Percentiles rank a stretch among this genome's conserved stretches.
These are phyloP conservation scores for Amanita pseudoporphyria DNA, from an alignment of 768 basidiomycete genomes.

Conservation along the genomic window DNA sequence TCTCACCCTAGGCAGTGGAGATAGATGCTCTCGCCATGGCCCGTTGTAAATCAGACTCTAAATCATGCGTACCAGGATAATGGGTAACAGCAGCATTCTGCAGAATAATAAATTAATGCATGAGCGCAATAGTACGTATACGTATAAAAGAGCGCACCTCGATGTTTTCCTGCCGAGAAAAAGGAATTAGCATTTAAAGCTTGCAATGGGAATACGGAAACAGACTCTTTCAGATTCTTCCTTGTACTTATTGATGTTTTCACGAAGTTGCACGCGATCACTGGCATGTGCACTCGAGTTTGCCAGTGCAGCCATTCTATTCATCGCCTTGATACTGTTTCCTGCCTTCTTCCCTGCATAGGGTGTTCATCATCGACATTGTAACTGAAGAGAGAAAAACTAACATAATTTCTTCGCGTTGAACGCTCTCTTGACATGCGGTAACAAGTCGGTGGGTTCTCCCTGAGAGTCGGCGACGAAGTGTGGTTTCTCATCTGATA, in stretches of 20 bases:
- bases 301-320: slow-evolving; percentile 61
- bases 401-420: slow-evolving; percentile 80
- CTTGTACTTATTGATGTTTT: slow-evolving; percentile 60
- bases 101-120: neutral
- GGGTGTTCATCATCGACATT: slow-evolving; percentile 4
- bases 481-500: slow-evolving; percentile 59
- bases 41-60: neutral
- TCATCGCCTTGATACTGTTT: slow-evolving; percentile 77
- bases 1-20: neutral
- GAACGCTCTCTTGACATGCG: slow-evolving; percentile 83
- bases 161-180: slow-evolving; percentile 1
- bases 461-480: slow-evolving; percentile 60
- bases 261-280: slow-evolving; percentile 41
- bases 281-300: slow-evolving; percentile 25
- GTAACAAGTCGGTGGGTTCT: slow-evolving; percentile 68
- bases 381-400: slow-evolving; percentile 18
- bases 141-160: neutral
- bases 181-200: neutral
- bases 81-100: slow-evolving; percentile 6
- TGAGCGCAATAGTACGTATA: neutral
- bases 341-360: slow-evolving; percentile 79
- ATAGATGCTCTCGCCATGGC: slow-evolving; percentile 7
- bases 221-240: slow-evolving; percentile 61
- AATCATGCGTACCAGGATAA: slow-evolving; percentile 3
- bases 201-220: neutral